Evolutionary conservation across 2,329 filamentous ascomycete species (phyloP).

Genomic region (Calycina herbarum): DNA sequence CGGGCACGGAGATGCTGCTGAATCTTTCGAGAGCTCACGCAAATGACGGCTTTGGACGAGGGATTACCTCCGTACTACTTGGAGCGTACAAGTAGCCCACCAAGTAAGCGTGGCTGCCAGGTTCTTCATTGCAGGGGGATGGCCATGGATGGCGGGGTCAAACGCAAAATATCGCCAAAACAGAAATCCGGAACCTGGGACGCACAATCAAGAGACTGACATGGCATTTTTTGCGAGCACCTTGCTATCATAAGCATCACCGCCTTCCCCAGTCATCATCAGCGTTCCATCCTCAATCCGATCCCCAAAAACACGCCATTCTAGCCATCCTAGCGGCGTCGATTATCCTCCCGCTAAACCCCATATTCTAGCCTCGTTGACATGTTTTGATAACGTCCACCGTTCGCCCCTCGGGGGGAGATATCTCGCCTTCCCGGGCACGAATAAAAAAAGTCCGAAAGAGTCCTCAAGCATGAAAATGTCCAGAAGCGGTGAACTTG

Average conservation of each 20-base stretch:
- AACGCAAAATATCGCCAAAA: conserved; percentile 2
- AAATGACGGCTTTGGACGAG: not conserved
- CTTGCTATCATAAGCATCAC: not conserved
- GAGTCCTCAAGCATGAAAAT: not conserved
- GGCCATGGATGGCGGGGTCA: not conserved
- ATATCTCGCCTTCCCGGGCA: not conserved
- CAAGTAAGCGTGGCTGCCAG: not conserved
- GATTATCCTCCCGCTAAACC: not conserved
- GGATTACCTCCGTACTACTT: not conserved
- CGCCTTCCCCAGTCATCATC: too few relatives aligned
- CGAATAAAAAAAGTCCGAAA: not conserved
- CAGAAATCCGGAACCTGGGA: too few relatives aligned
- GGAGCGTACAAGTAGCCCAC: not conserved
- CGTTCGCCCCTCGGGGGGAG: not conserved
- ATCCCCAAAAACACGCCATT: not conserved
- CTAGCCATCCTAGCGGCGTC: not conserved
- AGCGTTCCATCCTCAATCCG: not conserved
- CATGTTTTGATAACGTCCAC: not conserved
- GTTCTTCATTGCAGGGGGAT: not conserved
- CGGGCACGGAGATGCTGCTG: not conserved
- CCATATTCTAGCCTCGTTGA: not conserved
- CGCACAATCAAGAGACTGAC: too few relatives aligned
- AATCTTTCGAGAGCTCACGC: not conserved
- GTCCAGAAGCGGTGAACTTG: not conserved
- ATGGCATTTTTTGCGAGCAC: not conserved